Evolutionary conservation across 352 stramenopile species (phyloP).

Genomic region (Thalassiosira livingstoniorum): DNA sequence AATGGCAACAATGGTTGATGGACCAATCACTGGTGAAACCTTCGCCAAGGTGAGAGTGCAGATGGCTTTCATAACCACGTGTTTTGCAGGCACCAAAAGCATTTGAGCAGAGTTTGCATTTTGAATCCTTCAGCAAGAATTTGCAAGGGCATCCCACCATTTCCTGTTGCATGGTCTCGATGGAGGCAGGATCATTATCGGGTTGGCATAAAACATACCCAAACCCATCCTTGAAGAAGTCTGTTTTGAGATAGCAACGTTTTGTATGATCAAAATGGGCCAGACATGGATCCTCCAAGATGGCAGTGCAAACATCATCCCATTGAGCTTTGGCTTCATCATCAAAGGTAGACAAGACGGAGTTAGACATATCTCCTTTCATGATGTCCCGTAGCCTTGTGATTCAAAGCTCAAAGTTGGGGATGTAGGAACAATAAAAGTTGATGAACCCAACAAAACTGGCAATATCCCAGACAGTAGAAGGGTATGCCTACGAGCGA

Average conservation of each 20-base stretch:
- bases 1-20: slow-evolving; percentile 27
- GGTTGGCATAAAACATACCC: not conserved
- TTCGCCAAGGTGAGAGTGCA: slow-evolving; percentile 29
- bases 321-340: not conserved
- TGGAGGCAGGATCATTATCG: not conserved
- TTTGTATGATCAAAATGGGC: not conserved
- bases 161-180: not conserved
- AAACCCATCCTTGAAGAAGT: not conserved
- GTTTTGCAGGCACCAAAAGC: not conserved
- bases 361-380: not conserved
- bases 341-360: not conserved
- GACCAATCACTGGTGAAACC: slow-evolving; percentile 27
- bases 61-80: slow-evolving; percentile 2
- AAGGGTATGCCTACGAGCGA: not conserved
- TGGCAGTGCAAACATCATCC: not conserved
- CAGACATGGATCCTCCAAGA: not conserved
- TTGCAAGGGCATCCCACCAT: not conserved
- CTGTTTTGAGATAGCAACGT: not conserved
- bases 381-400: not conserved
- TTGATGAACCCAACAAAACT: slow-evolving; percentile 43
- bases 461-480: slow-evolving; percentile 18
- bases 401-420: slow-evolving; percentile 29
- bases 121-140: not conserved
- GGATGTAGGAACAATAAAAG: slow-evolving; percentile 50
- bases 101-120: not conserved